phyloP scores from a whole-genome alignment of 805 yeast genomes.

The Maudiozyma serrabonitensis region DNA sequence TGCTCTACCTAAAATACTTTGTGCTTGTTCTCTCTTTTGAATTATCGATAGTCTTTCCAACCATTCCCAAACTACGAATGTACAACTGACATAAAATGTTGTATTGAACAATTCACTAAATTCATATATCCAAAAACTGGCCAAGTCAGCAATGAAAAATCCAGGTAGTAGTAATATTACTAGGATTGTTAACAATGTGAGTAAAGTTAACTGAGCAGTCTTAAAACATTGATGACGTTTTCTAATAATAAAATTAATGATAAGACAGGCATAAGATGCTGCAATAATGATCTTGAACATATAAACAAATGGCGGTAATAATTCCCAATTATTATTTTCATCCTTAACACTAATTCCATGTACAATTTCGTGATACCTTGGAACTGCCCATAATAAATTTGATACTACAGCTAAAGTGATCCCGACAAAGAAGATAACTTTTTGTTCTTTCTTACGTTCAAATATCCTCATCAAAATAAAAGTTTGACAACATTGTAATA shows the following conservation, averaged over 20 bases:
- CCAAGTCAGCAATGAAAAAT: conserved; percentile 66
- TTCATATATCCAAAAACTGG: conserved; percentile 66
- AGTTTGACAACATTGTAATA: conserved; percentile 59
- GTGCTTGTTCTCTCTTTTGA: conserved; percentile 51
- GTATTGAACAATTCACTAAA: conserved; percentile 65
- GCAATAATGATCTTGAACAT: conserved; percentile 63
- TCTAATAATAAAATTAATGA: conserved; percentile 44
- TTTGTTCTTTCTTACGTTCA: conserved; percentile 56
- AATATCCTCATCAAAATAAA: conserved; percentile 62
- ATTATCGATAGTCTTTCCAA: conserved; percentile 52
- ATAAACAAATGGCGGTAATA: conserved; percentile 66
- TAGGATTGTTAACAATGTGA: conserved; percentile 47
- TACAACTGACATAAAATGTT: conserved; percentile 59
- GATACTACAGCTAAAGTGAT: conserved; percentile 41
- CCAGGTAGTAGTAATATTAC: conserved; percentile 54
- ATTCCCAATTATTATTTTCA: conserved; percentile 35
- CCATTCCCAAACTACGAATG: conserved; percentile 83
- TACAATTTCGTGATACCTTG: conserved; percentile 23
- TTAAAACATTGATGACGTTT: conserved; percentile 45
- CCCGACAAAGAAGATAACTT: conserved; percentile 53
- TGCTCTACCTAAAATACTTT: conserved; percentile 66
- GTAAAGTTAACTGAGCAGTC: conserved; percentile 35
- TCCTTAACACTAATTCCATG: neutral
- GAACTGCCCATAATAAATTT: conserved; percentile 61
- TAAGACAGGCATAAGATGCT: conserved; percentile 55